A percentile compares a stretch with the other conserved stretches of the same genome.
phyloP scores from a whole-genome alignment of 768 basidiomycete genomes.

The Suillus alpinus region DNA sequence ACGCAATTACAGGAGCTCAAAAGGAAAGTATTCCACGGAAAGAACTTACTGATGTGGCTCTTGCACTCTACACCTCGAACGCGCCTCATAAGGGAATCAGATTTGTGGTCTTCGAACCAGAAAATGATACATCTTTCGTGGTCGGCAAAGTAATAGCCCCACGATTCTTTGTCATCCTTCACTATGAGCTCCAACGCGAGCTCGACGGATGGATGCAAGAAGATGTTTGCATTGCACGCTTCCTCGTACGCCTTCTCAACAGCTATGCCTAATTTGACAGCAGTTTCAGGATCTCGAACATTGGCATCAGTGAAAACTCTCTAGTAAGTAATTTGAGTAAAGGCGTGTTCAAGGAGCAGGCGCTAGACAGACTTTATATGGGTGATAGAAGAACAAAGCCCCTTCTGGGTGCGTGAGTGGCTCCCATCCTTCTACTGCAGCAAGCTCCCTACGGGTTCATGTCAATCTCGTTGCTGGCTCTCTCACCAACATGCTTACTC shows the following conservation, averaged over 20 bases:
- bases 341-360: background rate
- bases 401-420: slow-evolving; percentile 53
- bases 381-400: slow-evolving; percentile 47
- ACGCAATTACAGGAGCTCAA: background rate
- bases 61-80: slow-evolving; percentile 36
- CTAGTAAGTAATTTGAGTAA: background rate
- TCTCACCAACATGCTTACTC: background rate
- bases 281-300: background rate
- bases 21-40: background rate
- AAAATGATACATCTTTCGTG: slow-evolving; percentile 42
- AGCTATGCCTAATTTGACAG: background rate
- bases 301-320: slow-evolving; percentile 12
- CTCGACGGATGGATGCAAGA: background rate
- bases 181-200: slow-evolving; percentile 9
- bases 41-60: slow-evolving; percentile 39
- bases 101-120: slow-evolving; percentile 41
- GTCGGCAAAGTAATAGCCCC: slow-evolving; percentile 44
- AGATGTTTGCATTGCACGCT: background rate
- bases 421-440: slow-evolving; percentile 33
- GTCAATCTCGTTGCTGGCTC: background rate
- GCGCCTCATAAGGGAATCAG: slow-evolving; percentile 29
- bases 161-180: background rate
- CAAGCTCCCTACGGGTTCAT: background rate
- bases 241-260: background rate
- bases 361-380: slow-evolving; percentile 31